Evolutionary conservation across 2,329 filamentous ascomycete species (phyloP), one percentile per base, ranked within the genome.

Genomic region (Neopestalotiopsis sp.): DNA sequence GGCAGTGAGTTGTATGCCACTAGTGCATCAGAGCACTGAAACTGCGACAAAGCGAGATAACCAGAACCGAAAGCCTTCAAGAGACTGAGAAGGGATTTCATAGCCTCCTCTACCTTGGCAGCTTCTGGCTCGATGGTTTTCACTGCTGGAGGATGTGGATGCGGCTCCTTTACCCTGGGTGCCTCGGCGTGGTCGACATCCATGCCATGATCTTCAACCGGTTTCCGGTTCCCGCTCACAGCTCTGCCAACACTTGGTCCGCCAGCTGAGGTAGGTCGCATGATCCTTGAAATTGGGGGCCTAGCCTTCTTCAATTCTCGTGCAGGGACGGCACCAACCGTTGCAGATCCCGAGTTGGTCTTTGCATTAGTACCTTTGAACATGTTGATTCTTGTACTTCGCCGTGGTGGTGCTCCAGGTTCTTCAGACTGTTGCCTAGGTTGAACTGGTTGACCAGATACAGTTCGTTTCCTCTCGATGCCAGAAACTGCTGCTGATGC

Each of bases 211-310:
- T 92, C 88, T 62, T 90, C 88, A 28, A 87, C 71, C 2, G 91
- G 91, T 78, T 96, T 98, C 69, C 95, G 89, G 78, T 96, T 97
- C 28, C 94, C 95, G 78, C 94, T 97, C 59, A 97, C 94, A 67
- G 95, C 93, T 74, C 95, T 89, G 20, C 94, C 94, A 52, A 97
- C 93, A 67, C 88, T 94, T 3, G 92, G 89, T 17, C 88, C 84
- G 69, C 90, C 90, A 14, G 91, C 84, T 38, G 70, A 80, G 76
- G 88, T 84, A 81, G 92, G 81, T 81, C 92, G 85, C 84, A 95
- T 75, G 81, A 91, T 80, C 81, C 91, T 77, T 60, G 89, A 89
- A 68, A 90, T 86, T 3, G 90, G 92, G 72, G 93, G 92, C 75
- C 92, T 94, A 72, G 92, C 92, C 83, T 94, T 97, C 79, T 94